A percentile compares a stretch with the other conserved stretches of the same genome.
phyloP scores from a whole-genome alignment of 352 stramenopile genomes.

The Pythium apleroticum region DNA sequence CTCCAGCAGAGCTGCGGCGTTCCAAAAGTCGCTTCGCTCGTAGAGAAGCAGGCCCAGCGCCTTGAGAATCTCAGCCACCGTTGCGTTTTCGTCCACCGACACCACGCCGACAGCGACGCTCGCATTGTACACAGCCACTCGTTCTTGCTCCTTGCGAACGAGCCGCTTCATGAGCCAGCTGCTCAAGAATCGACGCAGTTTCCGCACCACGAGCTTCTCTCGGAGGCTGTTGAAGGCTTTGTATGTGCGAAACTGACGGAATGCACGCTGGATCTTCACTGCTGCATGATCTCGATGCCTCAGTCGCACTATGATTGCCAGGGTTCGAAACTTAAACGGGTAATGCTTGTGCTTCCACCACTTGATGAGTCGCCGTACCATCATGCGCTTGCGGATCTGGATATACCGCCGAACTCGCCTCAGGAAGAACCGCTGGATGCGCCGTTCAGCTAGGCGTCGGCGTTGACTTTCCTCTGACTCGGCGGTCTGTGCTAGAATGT shows the following conservation, averaged over 20 bases:
- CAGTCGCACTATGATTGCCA: constrained; percentile 12
- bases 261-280: constrained; percentile 48
- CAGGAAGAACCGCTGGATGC: constrained; percentile 56
- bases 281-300: constrained; percentile 30
- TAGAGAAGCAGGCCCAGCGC: constrained; percentile 45
- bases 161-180: constrained; percentile 50
- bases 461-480: neutral
- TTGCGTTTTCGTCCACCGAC: constrained; percentile 16
- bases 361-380: constrained; percentile 40
- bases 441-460: constrained; percentile 27
- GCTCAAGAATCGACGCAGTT: constrained; percentile 34
- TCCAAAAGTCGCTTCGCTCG: constrained; percentile 52
- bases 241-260: constrained; percentile 32
- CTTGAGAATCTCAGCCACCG: constrained; percentile 36
- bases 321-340: constrained; percentile 30
- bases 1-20: constrained; percentile 51
- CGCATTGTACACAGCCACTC: constrained; percentile 30
- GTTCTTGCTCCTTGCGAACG: constrained; percentile 41
- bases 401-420: constrained; percentile 45
- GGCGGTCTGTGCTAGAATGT: neutral
- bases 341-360: constrained; percentile 44
- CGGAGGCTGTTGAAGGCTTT: constrained; percentile 30
- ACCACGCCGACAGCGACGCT: constrained; percentile 8
- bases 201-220: constrained; percentile 40
- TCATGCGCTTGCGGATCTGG: constrained; percentile 44